phyloP scores from a whole-genome alignment of 179 eudicot genomes.

The Beta lomatogona region DNA sequence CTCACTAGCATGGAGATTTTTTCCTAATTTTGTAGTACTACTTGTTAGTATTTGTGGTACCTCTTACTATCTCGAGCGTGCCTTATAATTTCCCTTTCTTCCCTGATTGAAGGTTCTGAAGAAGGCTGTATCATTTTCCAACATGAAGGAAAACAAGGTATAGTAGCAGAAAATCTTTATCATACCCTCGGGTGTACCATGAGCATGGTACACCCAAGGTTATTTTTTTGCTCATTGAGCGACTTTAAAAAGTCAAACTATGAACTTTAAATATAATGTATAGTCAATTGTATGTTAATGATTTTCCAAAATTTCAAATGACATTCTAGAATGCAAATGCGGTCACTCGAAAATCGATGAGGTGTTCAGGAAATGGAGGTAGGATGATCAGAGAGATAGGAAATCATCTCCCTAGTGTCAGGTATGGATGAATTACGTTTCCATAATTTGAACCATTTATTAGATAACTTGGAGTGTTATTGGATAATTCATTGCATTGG shows the following conservation, averaged over 20 bases:
- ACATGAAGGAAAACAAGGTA: slow-evolving; percentile 50
- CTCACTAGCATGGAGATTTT: neutral
- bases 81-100: neutral
- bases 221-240: too few species aligned
- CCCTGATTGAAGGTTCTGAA: slow-evolving; percentile 38
- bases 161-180: neutral
- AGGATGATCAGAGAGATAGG: slow-evolving; percentile 5
- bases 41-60: neutral
- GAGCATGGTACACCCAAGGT: neutral
- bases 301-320: neutral
- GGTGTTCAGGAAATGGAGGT: slow-evolving; percentile 31
- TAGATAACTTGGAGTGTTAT: neutral
- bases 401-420: slow-evolving; percentile 7
- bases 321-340: slow-evolving; percentile 25
- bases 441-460: neutral
- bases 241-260: neutral
- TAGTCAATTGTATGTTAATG: neutral
- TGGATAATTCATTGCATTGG: slow-evolving; percentile 4
- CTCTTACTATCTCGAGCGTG: neutral
- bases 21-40: neutral
- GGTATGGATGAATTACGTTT: slow-evolving; percentile 11
- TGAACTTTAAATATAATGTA: neutral
- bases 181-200: too few species aligned
- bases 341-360: slow-evolving; percentile 25
- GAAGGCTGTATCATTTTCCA: slow-evolving; percentile 40